Percentiles rank a stretch among this genome's conserved stretches.
Conservation (phyloP, 495 filamentous ascomycete genomes). For the Neurospora sublineolata region DNA sequence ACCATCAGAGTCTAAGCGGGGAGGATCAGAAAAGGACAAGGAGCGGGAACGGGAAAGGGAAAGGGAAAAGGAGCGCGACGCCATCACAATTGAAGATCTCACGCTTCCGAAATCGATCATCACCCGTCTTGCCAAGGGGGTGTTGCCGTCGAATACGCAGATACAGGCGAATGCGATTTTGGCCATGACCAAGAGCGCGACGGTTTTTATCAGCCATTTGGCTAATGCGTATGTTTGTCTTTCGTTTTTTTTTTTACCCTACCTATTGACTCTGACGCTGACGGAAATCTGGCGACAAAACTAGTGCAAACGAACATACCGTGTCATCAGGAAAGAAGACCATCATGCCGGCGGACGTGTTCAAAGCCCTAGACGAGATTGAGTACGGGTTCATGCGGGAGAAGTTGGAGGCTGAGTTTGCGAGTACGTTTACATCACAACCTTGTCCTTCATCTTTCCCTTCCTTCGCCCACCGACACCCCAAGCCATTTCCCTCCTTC, state of each 20-base stretch:
- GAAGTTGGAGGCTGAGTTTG: conserved; percentile 49
- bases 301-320: conserved; percentile 69
- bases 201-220: conserved; percentile 87
- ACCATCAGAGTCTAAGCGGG: conserved; percentile 4
- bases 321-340: conserved; percentile 62
- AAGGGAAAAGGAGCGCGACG: conserved; percentile 19
- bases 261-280: background rate
- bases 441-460: background rate
- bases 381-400: conserved; percentile 72
- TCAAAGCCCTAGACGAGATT: conserved; percentile 67
- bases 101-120: conserved; percentile 89
- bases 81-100: conserved; percentile 55
- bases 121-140: conserved; percentile 82
- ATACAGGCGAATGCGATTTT: conserved; percentile 88
- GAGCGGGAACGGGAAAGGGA: conserved; percentile 14
- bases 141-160: conserved; percentile 91
- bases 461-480: too few relatives aligned
- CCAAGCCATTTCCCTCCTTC: too few relatives aligned
- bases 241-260: background rate
- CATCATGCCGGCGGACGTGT: conserved; percentile 71
- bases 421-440: conserved; percentile 29
- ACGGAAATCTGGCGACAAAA: background rate
- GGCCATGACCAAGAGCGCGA: conserved; percentile 85
- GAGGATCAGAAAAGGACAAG: conserved; percentile 16
- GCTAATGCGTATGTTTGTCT: conserved; percentile 58